These are phyloP conservation scores for Colletotrichum horii DNA, from an alignment of 2,329 filamentous ascomycete genomes.

Conservation along the genomic window DNA sequence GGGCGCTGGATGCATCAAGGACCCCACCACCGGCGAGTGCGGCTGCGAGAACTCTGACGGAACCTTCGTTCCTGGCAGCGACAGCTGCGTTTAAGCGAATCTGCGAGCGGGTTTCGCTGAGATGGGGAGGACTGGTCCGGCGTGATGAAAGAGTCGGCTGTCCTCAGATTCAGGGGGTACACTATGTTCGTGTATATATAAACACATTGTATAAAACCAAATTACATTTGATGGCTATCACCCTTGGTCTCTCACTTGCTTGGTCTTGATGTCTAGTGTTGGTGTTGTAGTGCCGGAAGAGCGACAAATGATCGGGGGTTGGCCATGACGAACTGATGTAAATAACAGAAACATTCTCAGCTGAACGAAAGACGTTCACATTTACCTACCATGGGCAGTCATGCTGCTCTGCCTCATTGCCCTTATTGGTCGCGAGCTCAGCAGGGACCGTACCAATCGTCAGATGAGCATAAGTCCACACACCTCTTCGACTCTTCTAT, in stretches of 20 bases:
- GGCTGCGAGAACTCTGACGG: conserved; percentile 20
- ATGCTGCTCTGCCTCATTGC: too few relatives aligned
- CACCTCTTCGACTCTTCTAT: too few relatives aligned
- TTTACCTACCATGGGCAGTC: too few relatives aligned
- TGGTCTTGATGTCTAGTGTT: too few relatives aligned
- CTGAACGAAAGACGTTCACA: too few relatives aligned
- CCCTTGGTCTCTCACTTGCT: neutral
- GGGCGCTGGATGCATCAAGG: conserved; percentile 13
- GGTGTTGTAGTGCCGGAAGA: too few relatives aligned
- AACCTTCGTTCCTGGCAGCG: conserved; percentile 6
- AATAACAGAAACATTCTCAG: too few relatives aligned
- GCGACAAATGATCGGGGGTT: too few relatives aligned
- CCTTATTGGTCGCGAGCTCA: too few relatives aligned
- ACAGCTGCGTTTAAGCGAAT: neutral
- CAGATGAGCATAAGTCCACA: too few relatives aligned
- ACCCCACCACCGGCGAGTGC: conserved; percentile 16
- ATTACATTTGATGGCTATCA: neutral
- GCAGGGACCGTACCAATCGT: too few relatives aligned
- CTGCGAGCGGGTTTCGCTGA: neutral
- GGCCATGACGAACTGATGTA: too few relatives aligned
- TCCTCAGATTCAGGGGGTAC: neutral
- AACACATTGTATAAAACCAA: neutral
- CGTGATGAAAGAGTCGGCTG: neutral
- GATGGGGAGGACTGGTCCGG: neutral
- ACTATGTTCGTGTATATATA: neutral